Base-by-base conservation (phyloP, 2,329 filamentous ascomycete species). In the Ophiocordyceps camponoti-leonardi region DNA sequence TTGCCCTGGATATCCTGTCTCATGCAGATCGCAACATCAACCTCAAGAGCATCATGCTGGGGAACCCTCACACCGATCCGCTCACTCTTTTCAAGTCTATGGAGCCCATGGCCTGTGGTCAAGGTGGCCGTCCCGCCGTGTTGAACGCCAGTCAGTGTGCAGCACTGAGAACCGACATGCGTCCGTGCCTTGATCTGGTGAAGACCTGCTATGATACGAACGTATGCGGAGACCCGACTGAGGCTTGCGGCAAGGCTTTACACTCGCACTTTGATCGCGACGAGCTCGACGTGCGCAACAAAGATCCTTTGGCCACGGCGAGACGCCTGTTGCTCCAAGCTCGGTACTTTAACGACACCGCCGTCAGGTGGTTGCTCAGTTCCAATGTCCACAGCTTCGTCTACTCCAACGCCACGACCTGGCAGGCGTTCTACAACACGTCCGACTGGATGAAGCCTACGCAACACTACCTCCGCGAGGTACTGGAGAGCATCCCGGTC, bases 401-500 rank as follows among this genome's bases (percentile, higher is more conserved):
- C 20, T 31, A 12, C 12, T 26, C 39, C 10, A 23, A 41, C 19
- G 19, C 10, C n/a, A 39, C 35, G 13, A 41, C 20, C 1, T 41
- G 19, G 39, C 20, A 14, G 22, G 39, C 19, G 6, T 41, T 41
- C 20, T 14, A 14, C 11, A 18, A 41, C 10, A n/a, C 30, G 46
- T 92, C 90, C 59, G 92, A 98, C 67, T 96, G 90, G 90, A 95
- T 95, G 83, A 81, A 92, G 73, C 90, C 92, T 42, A 94, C 83
- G 78, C 86, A 95, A 71, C 82, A 81, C 49, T 75, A 94, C 28
- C 83, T 96, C 6, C 88, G 88, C 35, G 77, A 74, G 44, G 69
- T 96, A 45, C 77, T 98, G 48, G 79, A 90, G 67, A 67, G 95
- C 72, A 93, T 98, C 51, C 90, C 90, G 35, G 84, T 96, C 46